These are phyloP conservation scores for Lophiostoma macrostomum DNA, from an alignment of 495 filamentous ascomycete species.

Conservation along the genomic window DNA sequence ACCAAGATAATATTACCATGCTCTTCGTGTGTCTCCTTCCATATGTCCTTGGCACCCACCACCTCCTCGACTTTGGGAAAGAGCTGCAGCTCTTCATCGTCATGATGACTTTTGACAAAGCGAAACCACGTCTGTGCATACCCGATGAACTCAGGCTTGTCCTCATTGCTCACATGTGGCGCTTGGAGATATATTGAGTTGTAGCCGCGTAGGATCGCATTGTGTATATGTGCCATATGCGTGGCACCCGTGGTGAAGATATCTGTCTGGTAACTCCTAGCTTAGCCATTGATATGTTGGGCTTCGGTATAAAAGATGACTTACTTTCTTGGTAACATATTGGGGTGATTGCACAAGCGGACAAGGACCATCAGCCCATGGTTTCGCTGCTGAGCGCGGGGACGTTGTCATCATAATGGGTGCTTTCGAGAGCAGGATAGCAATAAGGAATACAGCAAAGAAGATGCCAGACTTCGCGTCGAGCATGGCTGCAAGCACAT, in stretches of 20 bases:
- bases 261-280: constrained; percentile 13
- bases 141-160: constrained; percentile 49
- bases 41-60: constrained; percentile 46
- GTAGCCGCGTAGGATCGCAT: constrained; percentile 57
- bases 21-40: constrained; percentile 46
- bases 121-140: constrained; percentile 51
- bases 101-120: constrained; percentile 54
- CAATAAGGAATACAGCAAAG: background rate
- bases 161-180: constrained; percentile 34
- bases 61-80: constrained; percentile 53
- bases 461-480: background rate
- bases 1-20: constrained; percentile 41
- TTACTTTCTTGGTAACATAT: constrained; percentile 23
- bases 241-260: constrained; percentile 43
- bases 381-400: constrained; percentile 9
- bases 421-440: background rate
- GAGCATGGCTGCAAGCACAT: background rate
- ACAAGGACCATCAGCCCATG: constrained; percentile 31
- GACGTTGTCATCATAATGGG: constrained; percentile 1
- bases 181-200: constrained; percentile 56
- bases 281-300: background rate
- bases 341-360: constrained; percentile 20
- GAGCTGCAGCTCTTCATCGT: constrained; percentile 51
- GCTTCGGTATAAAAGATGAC: background rate
- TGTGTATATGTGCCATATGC: constrained; percentile 60